These are phyloP conservation scores for Pythium sukuiense DNA, from an alignment of 352 stramenopile genomes.

Conservation along the genomic window DNA sequence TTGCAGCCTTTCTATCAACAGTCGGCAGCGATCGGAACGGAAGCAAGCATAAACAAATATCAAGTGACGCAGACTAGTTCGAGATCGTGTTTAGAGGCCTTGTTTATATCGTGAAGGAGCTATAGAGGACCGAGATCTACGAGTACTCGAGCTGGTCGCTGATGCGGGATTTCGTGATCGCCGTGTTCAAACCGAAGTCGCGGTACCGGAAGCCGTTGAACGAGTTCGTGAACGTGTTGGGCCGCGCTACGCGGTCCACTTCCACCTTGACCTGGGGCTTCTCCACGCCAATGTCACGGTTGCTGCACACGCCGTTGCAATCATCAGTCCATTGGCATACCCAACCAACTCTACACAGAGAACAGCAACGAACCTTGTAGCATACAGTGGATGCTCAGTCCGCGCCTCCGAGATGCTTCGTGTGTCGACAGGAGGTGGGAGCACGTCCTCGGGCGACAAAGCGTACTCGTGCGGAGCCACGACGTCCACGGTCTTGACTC, in stretches of 20 bases:
- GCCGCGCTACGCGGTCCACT: slow-evolving; percentile 54
- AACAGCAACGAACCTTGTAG: slow-evolving; percentile 63
- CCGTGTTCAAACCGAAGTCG: slow-evolving; percentile 80
- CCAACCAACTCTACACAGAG: too few species aligned
- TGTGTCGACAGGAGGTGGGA: slow-evolving; percentile 55
- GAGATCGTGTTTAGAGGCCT: not conserved
- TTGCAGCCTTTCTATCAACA: not conserved
- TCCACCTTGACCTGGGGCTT: slow-evolving; percentile 78
- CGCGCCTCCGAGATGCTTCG: slow-evolving; percentile 60
- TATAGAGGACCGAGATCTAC: too few species aligned
- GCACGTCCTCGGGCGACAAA: slow-evolving; percentile 50
- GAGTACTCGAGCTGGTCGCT: slow-evolving; percentile 73
- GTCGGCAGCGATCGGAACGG: not conserved
- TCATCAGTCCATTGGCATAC: too few species aligned
- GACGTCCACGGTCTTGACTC: slow-evolving; percentile 56
- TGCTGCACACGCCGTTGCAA: too few species aligned
- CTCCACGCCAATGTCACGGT: slow-evolving; percentile 67
- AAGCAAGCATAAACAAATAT: slow-evolving; percentile 19
- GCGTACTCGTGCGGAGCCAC: slow-evolving; percentile 49
- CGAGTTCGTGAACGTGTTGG: slow-evolving; percentile 79
- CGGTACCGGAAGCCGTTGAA: slow-evolving; percentile 87
- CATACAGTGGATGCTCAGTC: slow-evolving; percentile 67
- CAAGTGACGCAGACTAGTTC: not conserved
- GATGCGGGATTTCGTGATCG: slow-evolving; percentile 79
- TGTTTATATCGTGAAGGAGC: slow-evolving; percentile 1